Base-by-base conservation (phyloP, 345 rosid genomes). In the Boechera retrofracta region DNA sequence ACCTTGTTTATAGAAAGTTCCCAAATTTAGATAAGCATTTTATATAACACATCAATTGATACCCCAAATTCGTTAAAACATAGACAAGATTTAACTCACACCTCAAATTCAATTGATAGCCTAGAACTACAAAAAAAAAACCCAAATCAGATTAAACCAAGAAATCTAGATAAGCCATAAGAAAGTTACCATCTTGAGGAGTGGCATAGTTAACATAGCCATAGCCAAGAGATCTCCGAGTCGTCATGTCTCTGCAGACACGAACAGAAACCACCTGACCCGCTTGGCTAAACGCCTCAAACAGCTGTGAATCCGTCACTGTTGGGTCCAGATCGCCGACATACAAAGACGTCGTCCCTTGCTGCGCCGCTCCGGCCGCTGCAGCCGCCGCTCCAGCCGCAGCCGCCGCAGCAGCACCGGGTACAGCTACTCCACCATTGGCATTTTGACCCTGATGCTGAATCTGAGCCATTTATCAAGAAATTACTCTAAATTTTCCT, bases 231-330 rank as follows among this genome's bases (percentile, higher is more conserved):
- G 98, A 91, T 45, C 89, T 82, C 59, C 93, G 83, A 21, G 91
- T 87, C 28, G 83, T 82, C 84, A 90, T 69, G 83, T 94, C 97
- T 75, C 94, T 82, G 64, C 97, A 94, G 48, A 93, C 94, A 76
- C 97, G 82, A 42, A 93, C 97, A 29, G 98, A 89, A 26, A 89
- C 91, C 45, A 91, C 97, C 60, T 77, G 89, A 42, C 93, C 97
- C 3, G 85, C 81, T 81, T 89, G 92, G 77, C 77, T 82, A 70
- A 93, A 93, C 65, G 88, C 80, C 82, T 93, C 91, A 65, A 85
- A 93, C 55, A 93, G 80, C 84, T 91, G 95, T 35, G 94, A 79
- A 72, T 91, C 98, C 38, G 86, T 87, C 44, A 93, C 97, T 12
- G 59, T 81, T 10, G 57, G 31, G 74, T 93, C 97, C 79, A 91